Evolutionary conservation across 2,329 filamentous ascomycete genomes (phyloP).

Genomic region (Curvularia eragrostidis): DNA sequence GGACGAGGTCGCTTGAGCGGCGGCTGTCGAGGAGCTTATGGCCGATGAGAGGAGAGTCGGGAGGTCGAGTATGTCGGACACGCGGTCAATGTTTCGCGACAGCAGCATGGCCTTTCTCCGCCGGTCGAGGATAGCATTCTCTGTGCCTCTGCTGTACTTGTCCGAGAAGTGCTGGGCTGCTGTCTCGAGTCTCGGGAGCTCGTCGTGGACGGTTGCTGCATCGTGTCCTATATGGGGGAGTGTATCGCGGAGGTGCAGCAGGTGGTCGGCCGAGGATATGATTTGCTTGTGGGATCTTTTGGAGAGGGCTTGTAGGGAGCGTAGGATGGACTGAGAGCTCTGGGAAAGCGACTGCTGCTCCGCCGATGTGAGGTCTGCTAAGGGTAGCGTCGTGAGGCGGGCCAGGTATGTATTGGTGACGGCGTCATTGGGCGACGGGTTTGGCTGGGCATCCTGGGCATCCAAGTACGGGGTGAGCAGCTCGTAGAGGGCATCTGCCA

Average conservation of each 20-base stretch:
- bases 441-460: slow-evolving; percentile 46
- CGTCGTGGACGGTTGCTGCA: slow-evolving; percentile 70
- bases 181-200: slow-evolving; percentile 79
- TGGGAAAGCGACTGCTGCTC: slow-evolving; percentile 85
- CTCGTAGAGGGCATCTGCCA: slow-evolving; percentile 73
- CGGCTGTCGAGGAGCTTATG: slow-evolving; percentile 64
- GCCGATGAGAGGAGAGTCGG: slow-evolving; percentile 84
- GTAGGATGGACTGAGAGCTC: slow-evolving; percentile 77
- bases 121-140: slow-evolving; percentile 68
- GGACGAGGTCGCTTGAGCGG: slow-evolving; percentile 50
- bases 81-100: slow-evolving; percentile 83
- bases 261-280: slow-evolving; percentile 78
- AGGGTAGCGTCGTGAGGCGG: slow-evolving; percentile 76
- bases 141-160: slow-evolving; percentile 78
- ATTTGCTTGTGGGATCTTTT: slow-evolving; percentile 88
- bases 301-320: slow-evolving; percentile 85
- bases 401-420: slow-evolving; percentile 74
- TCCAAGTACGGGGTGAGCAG: slow-evolving; percentile 70
- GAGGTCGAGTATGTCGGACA: slow-evolving; percentile 90
- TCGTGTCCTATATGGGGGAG: slow-evolving; percentile 74
- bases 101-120: slow-evolving; percentile 82
- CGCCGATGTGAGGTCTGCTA: slow-evolving; percentile 72
- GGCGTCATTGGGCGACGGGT: slow-evolving; percentile 56
- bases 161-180: slow-evolving; percentile 81
- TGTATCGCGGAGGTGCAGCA: slow-evolving; percentile 73